These are phyloP conservation scores for Monosporascus sp. DNA, from an alignment of 2,329 filamentous ascomycete genomes.

Conservation along the genomic window DNA sequence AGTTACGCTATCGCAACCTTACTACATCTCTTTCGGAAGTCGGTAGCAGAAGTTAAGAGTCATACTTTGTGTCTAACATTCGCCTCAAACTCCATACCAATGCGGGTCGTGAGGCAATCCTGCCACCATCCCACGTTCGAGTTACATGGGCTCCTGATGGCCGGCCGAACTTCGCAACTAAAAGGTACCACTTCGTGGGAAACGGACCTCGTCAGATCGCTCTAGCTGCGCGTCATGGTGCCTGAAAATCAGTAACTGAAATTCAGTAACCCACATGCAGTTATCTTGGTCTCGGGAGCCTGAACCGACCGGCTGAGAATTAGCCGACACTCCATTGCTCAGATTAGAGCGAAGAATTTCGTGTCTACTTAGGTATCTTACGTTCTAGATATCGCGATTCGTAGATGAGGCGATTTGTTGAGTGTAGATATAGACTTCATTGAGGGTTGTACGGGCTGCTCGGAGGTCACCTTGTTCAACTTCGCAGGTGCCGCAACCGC, in stretches of 20 bases:
- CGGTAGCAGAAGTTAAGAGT: conserved; percentile 11
- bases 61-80: conserved; percentile 12
- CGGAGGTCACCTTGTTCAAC: background rate
- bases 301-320: too few species aligned
- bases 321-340: background rate
- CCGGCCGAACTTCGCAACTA: conserved; percentile 22
- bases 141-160: conserved; percentile 13
- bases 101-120: conserved; percentile 10
- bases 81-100: conserved; percentile 16
- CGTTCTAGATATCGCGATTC: background rate
- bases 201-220: background rate
- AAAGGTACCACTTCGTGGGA: background rate
- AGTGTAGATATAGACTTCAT: background rate
- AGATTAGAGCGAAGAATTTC: background rate
- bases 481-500: background rate
- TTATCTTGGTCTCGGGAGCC: background rate
- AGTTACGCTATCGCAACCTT: background rate
- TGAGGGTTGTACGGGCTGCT: background rate
- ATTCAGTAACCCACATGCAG: background rate
- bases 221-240: background rate
- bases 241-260: background rate
- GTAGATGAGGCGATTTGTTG: background rate
- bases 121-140: conserved; percentile 5
- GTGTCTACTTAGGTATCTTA: background rate
- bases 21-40: background rate